phyloP scores from a whole-genome alignment of 164 flowering plant species.

The Kingdonia uniflora region DNA sequence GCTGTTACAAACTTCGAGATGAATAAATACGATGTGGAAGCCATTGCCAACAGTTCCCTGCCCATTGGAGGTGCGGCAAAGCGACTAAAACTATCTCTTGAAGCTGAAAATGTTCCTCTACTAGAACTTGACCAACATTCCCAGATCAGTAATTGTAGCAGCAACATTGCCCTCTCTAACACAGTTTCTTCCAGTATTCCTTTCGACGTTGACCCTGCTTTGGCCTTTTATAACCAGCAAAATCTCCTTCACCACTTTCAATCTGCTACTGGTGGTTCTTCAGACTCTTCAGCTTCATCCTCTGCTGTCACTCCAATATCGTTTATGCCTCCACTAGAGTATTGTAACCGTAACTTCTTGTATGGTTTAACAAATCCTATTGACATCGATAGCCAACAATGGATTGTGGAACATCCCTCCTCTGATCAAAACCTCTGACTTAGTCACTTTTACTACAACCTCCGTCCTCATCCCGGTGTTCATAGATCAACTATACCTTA shows the following conservation, averaged over 20 bases:
- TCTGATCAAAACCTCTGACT: no score
- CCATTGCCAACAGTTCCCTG: constrained; percentile 60
- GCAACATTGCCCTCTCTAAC: constrained; percentile 22
- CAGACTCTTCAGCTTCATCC: constrained; percentile 3
- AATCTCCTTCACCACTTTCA: constrained; percentile 10
- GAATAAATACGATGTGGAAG: constrained; percentile 71
- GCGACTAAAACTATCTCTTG: constrained; percentile 56
- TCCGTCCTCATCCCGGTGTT: not conserved
- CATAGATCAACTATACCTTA: not conserved
- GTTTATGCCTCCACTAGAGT: not conserved
- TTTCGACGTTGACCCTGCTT: constrained; percentile 17
- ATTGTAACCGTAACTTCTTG: constrained; percentile 5
- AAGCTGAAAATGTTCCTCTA: constrained; percentile 29
- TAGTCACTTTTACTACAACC: not conserved
- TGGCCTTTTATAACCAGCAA: constrained; percentile 40
- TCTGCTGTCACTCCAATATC: not conserved
- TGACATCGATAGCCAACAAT: constrained; percentile 5
- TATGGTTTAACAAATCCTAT: constrained; percentile 4
- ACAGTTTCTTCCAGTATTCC: constrained; percentile 36
- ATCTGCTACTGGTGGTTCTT: constrained; percentile 1
- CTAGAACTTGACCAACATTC: constrained; percentile 17
- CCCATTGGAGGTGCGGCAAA: constrained; percentile 75
- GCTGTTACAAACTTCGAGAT: constrained; percentile 89
- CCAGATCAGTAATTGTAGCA: constrained; percentile 25
- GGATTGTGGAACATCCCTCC: not conserved